phyloP scores from a whole-genome alignment of 257 asterid genomes.

The Henckelia pumila region DNA sequence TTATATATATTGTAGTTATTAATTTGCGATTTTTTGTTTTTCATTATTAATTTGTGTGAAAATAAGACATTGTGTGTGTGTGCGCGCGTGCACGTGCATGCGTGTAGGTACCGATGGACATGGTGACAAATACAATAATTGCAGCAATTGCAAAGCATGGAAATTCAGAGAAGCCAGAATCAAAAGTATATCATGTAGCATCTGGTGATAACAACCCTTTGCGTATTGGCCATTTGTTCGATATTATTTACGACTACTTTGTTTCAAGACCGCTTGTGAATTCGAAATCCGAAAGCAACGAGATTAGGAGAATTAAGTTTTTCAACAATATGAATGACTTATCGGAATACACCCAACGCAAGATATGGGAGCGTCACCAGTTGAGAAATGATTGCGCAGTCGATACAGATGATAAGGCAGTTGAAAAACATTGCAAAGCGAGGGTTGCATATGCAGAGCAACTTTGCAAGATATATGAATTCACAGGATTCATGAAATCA shows the following conservation, averaged over 20 bases:
- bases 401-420: neutral
- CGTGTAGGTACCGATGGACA: constrained; percentile 37
- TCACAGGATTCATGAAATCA: neutral
- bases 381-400: neutral
- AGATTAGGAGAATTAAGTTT: constrained; percentile 2
- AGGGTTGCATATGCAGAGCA: constrained; percentile 22
- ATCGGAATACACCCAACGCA: constrained; percentile 3
- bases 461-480: constrained; percentile 20
- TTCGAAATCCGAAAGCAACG: neutral
- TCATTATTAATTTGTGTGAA: neutral
- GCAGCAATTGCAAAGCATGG: constrained; percentile 25
- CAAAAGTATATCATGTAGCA: too few species aligned
- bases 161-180: too few species aligned
- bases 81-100: too few species aligned
- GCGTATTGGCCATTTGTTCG: neutral
- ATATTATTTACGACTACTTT: constrained; percentile 11
- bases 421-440: neutral
- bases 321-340: constrained; percentile 6
- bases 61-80: too few species aligned
- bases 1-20: too few species aligned
- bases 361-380: neutral
- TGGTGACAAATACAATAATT: constrained; percentile 40
- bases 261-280: neutral
- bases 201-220: too few species aligned
- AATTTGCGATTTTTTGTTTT: neutral